Conservation (phyloP, 2,329 filamentous ascomycete species). For the Beauveria sp. region DNA sequence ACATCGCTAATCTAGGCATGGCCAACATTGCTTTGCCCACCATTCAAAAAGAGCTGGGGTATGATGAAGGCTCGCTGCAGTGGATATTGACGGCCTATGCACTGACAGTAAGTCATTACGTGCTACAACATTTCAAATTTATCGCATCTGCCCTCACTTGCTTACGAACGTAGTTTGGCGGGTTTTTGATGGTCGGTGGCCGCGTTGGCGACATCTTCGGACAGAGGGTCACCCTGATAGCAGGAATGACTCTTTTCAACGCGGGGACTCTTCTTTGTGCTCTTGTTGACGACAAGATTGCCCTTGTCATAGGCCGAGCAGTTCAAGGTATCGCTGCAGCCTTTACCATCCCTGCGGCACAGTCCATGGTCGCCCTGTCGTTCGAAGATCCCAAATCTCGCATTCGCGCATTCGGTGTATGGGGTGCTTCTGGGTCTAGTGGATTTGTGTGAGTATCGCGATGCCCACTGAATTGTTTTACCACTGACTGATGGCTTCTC, state of each 20-base stretch:
- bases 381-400: conserved; percentile 9
- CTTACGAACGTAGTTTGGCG: conserved; percentile 5
- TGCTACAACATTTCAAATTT: neutral
- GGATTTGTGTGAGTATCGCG: conserved; percentile 9
- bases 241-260: conserved; percentile 12
- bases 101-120: conserved; percentile 2
- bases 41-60: conserved; percentile 11
- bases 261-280: conserved; percentile 5
- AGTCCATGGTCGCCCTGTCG: conserved; percentile 11
- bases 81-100: conserved; percentile 13
- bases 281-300: conserved; percentile 3
- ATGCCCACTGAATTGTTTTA: neutral
- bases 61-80: conserved; percentile 10
- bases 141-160: neutral
- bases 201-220: conserved; percentile 13
- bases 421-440: conserved; percentile 12
- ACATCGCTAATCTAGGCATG: conserved; percentile 14
- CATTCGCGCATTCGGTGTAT: conserved; percentile 11
- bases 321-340: conserved; percentile 11
- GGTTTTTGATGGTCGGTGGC: conserved; percentile 12
- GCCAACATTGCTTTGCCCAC: conserved; percentile 13
- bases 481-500: neutral
- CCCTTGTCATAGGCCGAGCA: conserved; percentile 9
- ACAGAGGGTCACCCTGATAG: conserved; percentile 4
- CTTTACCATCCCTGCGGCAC: conserved; percentile 12